phyloP scores from a whole-genome alignment of 139 green algal genomes.

The Chlorella sp. region DNA sequence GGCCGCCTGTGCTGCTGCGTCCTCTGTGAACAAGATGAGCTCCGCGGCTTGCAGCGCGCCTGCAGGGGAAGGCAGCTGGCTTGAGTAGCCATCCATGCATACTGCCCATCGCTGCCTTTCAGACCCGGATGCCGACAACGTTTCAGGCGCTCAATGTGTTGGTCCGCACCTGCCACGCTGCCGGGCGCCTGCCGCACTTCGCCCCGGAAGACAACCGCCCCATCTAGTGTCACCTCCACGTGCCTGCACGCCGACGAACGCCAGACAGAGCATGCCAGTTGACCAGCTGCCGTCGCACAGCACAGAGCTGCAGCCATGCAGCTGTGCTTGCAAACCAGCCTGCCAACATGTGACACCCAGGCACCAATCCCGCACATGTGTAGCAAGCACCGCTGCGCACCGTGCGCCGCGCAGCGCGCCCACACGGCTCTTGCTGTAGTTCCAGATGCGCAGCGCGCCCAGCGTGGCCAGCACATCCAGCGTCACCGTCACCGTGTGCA shows the following conservation, averaged over 20 bases:
- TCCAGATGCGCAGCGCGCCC: constrained; percentile 54
- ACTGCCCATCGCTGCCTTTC: too few species aligned
- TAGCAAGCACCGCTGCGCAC: not conserved
- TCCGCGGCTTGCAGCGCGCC: constrained; percentile 43
- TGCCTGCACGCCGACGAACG: not conserved
- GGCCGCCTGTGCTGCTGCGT: not conserved
- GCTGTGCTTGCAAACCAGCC: too few species aligned
- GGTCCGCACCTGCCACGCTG: constrained; percentile 3
- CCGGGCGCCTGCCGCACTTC: constrained; percentile 48
- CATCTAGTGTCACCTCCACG: constrained; percentile 38
- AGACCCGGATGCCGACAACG: too few species aligned
- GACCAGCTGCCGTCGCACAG: too few species aligned
- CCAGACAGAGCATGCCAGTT: too few species aligned
- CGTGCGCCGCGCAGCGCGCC: constrained; percentile 47
- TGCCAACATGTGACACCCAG: too few species aligned
- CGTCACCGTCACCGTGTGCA: constrained; percentile 22
- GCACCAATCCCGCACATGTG: too few species aligned
- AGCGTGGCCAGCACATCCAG: constrained; percentile 15
- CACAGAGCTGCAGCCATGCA: too few species aligned
- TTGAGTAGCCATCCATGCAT: too few species aligned
- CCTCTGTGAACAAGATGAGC: constrained; percentile 54
- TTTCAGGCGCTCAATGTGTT: too few species aligned
- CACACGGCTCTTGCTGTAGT: constrained; percentile 62
- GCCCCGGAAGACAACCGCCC: constrained; percentile 42
- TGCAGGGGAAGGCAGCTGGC: too few species aligned